These are phyloP conservation scores for Coccomyxa sp. DNA, from an alignment of 139 green algal genomes.

Conservation along the genomic window DNA sequence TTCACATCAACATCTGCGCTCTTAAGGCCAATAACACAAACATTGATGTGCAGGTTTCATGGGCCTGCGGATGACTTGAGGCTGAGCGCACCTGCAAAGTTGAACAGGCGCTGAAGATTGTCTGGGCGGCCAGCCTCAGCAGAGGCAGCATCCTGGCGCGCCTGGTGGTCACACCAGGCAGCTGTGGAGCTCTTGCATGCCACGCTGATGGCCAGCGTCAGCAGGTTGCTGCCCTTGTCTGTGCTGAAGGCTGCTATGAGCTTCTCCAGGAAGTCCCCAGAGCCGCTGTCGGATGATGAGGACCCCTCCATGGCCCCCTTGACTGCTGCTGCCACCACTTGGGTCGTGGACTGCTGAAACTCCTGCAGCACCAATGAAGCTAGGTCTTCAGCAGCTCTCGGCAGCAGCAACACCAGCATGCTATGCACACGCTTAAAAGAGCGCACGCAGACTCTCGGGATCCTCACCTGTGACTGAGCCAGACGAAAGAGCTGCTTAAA, in stretches of 20 bases:
- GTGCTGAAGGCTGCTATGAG: constrained; percentile 35
- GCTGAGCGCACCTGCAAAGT: background rate
- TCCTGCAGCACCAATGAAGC: background rate
- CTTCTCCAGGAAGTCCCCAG: background rate
- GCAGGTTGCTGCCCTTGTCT: constrained; percentile 28
- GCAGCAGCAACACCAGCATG: background rate
- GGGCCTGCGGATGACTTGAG: background rate
- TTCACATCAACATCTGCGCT: background rate
- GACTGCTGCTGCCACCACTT: background rate
- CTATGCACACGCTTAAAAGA: background rate
- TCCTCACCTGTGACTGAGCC: constrained; percentile 26
- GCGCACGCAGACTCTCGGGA: background rate
- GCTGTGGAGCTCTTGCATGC: constrained; percentile 21
- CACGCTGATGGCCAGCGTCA: constrained; percentile 40
- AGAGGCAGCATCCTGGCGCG: background rate
- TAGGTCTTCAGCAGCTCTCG: background rate
- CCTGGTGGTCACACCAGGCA: background rate
- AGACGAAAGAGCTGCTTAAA: constrained; percentile 36
- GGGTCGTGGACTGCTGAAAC: background rate
- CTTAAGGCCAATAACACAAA: too few relatives aligned
- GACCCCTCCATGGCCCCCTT: background rate
- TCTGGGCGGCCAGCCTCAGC: background rate
- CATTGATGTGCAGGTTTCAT: background rate
- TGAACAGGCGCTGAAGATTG: background rate
- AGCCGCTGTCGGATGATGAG: background rate